phyloP scores from a whole-genome alignment of 345 rosid species.

The Eucalyptus cladocalyx region DNA sequence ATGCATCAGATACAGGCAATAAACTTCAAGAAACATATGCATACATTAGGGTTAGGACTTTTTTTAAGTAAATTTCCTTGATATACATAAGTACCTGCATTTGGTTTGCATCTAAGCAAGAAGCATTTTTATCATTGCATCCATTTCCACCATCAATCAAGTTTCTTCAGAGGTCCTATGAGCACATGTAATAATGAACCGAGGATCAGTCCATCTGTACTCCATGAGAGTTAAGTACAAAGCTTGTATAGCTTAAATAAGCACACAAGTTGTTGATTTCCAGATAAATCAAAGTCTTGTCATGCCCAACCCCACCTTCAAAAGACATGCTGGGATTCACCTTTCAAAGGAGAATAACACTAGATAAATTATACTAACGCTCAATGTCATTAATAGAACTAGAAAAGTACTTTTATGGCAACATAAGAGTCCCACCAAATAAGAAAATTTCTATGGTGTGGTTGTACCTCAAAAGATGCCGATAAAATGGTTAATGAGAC shows the following conservation, averaged over 20 bases:
- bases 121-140: not conserved
- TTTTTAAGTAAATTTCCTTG: not conserved
- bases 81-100: not conserved
- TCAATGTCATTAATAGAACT: too few species aligned
- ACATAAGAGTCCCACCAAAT: too few species aligned
- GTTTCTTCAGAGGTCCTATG: not conserved
- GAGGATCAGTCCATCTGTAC: not conserved
- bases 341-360: too few species aligned
- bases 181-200: not conserved
- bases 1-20: not conserved
- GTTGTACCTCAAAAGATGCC: too few species aligned
- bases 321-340: too few species aligned
- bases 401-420: too few species aligned
- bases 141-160: not conserved
- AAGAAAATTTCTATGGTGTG: too few species aligned
- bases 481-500: too few species aligned
- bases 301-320: not conserved
- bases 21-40: too few species aligned
- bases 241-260: not conserved
- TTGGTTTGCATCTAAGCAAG: not conserved
- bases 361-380: fast-evolving
- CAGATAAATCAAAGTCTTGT: too few species aligned
- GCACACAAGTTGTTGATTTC: not conserved
- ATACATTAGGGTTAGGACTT: too few species aligned
- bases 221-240: not conserved